These are phyloP conservation scores for Smithsoniella earleae DNA, from an alignment of 163 green algal genomes.

Conservation along the genomic window DNA sequence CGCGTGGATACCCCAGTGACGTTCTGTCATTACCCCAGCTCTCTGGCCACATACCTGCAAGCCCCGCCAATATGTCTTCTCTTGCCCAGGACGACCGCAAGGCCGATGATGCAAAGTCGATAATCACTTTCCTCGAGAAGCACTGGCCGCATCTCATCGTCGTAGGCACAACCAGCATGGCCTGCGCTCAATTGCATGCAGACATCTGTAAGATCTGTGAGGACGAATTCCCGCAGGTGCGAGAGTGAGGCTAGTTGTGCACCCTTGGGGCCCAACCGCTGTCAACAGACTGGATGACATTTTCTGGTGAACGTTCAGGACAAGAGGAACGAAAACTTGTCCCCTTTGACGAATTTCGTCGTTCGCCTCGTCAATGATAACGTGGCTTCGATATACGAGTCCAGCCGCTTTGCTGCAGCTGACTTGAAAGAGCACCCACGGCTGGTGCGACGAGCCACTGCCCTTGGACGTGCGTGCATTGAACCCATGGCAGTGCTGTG, in stretches of 20 bases:
- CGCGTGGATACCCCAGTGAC: constrained; percentile 10
- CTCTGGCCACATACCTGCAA: constrained; percentile 21
- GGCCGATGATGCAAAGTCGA: background rate
- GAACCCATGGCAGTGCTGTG: constrained; percentile 18
- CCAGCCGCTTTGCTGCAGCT: background rate
- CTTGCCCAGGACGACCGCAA: constrained; percentile 24
- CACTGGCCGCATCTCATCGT: constrained; percentile 31
- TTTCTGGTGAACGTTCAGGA: no score
- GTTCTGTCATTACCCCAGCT: constrained; percentile 12
- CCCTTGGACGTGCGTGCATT: constrained; percentile 9
- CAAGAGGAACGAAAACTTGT: constrained; percentile 24
- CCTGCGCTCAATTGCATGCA: background rate
- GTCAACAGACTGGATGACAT: no score
- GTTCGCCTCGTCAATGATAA: constrained; percentile 24
- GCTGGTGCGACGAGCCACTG: background rate
- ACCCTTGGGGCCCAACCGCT: no score
- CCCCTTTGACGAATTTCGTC: background rate
- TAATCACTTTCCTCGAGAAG: constrained; percentile 20
- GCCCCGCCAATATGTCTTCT: background rate
- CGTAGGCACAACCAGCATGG: constrained; percentile 3
- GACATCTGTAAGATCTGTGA: constrained; percentile 29
- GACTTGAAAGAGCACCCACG: constrained; percentile 21
- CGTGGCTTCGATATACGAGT: constrained; percentile 19
- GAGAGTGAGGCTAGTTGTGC: no score
- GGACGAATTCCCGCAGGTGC: constrained; percentile 19